phyloP scores from a whole-genome alignment of 805 yeast species.

The Candida ficus region DNA sequence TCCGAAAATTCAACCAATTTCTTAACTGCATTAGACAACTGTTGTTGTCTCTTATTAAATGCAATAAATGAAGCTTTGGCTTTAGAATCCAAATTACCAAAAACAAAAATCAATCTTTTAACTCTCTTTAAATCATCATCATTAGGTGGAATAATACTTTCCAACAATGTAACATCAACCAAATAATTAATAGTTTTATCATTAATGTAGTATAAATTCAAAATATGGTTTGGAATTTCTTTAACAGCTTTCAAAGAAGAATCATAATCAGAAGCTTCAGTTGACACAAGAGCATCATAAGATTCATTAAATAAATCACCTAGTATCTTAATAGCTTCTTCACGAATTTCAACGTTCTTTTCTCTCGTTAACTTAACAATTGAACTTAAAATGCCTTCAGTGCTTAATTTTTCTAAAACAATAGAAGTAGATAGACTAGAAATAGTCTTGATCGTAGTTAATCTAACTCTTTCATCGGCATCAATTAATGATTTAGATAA shows the following conservation, averaged over 20 bases:
- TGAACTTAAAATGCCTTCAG: constrained; percentile 43
- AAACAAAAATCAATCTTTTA: constrained; percentile 44
- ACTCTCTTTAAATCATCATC: constrained; percentile 43
- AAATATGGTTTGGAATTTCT: constrained; percentile 57
- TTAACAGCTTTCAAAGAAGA: constrained; percentile 25
- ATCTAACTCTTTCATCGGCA: constrained; percentile 67
- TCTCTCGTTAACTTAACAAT: constrained; percentile 68
- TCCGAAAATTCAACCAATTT: constrained; percentile 49
- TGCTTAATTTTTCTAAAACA: constrained; percentile 45
- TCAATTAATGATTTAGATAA: constrained; percentile 67
- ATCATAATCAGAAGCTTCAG: constrained; percentile 5
- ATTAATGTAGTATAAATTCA: constrained; percentile 69
- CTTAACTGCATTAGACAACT: constrained; percentile 45
- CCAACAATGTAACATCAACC: constrained; percentile 59
- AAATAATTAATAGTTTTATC: constrained; percentile 58
- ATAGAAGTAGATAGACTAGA: constrained; percentile 39
- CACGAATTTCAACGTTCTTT: constrained; percentile 59
- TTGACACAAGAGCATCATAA: constrained; percentile 23
- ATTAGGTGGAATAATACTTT: constrained; percentile 54
- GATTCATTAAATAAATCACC: constrained; percentile 53
- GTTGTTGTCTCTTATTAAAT: constrained; percentile 62
- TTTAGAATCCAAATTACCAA: constrained; percentile 46
- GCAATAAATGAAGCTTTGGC: constrained; percentile 65
- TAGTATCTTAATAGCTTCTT: constrained; percentile 47
- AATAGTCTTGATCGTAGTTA: constrained; percentile 50